Base-by-base conservation (phyloP, 495 filamentous ascomycete genomes). In the Saxispiralis lemnorum region DNA sequence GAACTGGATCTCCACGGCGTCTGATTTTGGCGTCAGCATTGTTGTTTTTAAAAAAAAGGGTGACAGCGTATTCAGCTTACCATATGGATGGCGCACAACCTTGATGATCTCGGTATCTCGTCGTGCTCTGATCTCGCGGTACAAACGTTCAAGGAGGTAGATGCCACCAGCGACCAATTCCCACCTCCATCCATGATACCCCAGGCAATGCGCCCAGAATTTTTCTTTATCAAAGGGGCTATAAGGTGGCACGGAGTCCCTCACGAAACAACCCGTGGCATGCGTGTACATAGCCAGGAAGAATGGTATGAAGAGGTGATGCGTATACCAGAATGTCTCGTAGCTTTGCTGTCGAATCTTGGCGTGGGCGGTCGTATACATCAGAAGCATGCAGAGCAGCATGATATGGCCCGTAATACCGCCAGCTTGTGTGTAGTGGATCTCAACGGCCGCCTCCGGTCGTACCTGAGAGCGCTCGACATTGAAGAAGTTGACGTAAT, bases 401-500 rank as follows among this genome's bases (percentile, higher is more conserved):
- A 99, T 99, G 36, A 99, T 73, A 63, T 99, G 89, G 14, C 89
- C 89, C 0, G 89, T 99, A 47, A 96, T 82, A 44, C 89, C 89
- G 50, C 83, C 86, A 34, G 83, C 71, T 57, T 89, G 71, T 4
- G 78, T 72, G 54, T 93, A 99, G 61, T 96, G 89, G 45, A 99
- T 92, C 54, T 94, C 68, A n/a, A 96, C 65, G 3, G 89, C 89
- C 16, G 78, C 73, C 33, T 78, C 70, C 0, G 79, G 77, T 12
- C 89, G 76, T 24, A 96, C 68, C 52, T 94, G 83, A 1, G 73
- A 70, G 58, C 76, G 78, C 59, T 99, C 89, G 32, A 96, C 79
- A 51, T 93, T 93, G 68, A 78, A 96, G 69, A 97, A 97, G 62
- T 97, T 97, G 62, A 96, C 84, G 59, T 96, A 99, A 62, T 99